These are phyloP conservation scores for Oleoguttula mirabilis DNA, from an alignment of 495 filamentous ascomycete genomes.

Conservation along the genomic window DNA sequence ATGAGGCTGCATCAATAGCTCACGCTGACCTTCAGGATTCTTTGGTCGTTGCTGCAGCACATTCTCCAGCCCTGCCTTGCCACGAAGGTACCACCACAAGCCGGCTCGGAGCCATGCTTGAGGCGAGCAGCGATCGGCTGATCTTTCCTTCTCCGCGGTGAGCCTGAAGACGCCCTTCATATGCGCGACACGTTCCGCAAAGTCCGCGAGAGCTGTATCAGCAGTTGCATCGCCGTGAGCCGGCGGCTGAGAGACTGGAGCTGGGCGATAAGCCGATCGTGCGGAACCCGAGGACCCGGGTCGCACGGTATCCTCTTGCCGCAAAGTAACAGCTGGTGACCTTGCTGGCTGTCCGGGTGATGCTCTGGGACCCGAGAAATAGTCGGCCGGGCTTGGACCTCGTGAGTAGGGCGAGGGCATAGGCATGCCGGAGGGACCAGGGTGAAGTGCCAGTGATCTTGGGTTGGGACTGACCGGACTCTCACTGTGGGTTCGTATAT, in stretches of 20 bases:
- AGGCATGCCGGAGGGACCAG: background rate
- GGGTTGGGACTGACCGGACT: conserved; percentile 5
- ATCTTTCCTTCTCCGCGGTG: conserved; percentile 58
- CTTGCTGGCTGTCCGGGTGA: background rate
- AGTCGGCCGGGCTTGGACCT: conserved; percentile 7
- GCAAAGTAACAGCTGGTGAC: conserved; percentile 2
- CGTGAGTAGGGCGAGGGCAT: conserved; percentile 4
- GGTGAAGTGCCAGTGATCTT: background rate
- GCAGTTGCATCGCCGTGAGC: conserved; percentile 29
- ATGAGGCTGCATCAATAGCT: conserved; percentile 32
- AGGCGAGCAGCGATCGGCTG: conserved; percentile 44
- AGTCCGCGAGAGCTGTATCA: conserved; percentile 55
- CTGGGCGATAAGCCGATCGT: conserved; percentile 5
- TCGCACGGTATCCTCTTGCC: background rate
- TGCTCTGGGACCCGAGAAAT: conserved; percentile 7
- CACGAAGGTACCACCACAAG: conserved; percentile 81
- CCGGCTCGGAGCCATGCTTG: conserved; percentile 48
- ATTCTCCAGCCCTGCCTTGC: conserved; percentile 57
- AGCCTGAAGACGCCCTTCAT: conserved; percentile 55
- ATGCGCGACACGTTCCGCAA: conserved; percentile 52
- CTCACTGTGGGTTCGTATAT: background rate
- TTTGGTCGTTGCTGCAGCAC: conserved; percentile 23
- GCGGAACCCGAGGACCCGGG: conserved; percentile 8
- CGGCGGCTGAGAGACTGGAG: conserved; percentile 2
- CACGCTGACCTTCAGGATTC: conserved; percentile 32